Conservation (phyloP, 2,329 filamentous ascomycete genomes). For the Juglanconis sp. region DNA sequence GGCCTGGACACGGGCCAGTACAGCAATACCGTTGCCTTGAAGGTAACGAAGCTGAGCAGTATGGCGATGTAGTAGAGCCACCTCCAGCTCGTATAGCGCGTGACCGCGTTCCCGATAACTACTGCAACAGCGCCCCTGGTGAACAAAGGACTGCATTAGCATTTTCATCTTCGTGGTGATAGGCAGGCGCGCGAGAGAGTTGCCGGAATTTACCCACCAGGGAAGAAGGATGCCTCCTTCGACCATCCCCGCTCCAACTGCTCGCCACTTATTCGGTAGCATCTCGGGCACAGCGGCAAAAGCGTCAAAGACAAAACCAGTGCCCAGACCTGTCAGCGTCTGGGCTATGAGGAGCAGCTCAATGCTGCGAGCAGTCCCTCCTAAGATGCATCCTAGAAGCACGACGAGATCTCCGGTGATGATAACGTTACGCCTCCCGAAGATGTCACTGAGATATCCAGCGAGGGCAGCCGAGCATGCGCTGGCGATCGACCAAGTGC, state of each 20-base stretch:
- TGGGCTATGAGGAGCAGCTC: slow-evolving; percentile 3
- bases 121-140: background rate
- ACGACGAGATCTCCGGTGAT: background rate
- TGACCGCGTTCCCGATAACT: background rate
- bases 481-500: slow-evolving; percentile 1
- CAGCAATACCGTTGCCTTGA: slow-evolving; percentile 5
- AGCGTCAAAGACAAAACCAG: slow-evolving; percentile 6
- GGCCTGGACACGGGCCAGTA: slow-evolving; percentile 11
- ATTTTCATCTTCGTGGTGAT: too few species aligned
- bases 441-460: slow-evolving; percentile 8
- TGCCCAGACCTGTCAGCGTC: background rate
- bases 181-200: background rate
- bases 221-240: slow-evolving; percentile 3
- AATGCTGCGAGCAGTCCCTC: slow-evolving; percentile 5
- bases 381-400: background rate
- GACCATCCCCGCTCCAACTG: slow-evolving; percentile 1
- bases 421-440: slow-evolving; percentile 7
- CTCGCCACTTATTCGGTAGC: slow-evolving; percentile 11
- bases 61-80: slow-evolving; percentile 12
- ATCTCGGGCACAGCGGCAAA: slow-evolving; percentile 7
- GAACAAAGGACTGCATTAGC: background rate
- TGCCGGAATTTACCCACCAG: background rate
- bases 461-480: background rate
- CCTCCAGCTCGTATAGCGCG: slow-evolving; percentile 10
- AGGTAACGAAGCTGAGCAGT: slow-evolving; percentile 2